Base-by-base conservation (phyloP, 306 rosid species). In the Casuarina equisetifolia region DNA sequence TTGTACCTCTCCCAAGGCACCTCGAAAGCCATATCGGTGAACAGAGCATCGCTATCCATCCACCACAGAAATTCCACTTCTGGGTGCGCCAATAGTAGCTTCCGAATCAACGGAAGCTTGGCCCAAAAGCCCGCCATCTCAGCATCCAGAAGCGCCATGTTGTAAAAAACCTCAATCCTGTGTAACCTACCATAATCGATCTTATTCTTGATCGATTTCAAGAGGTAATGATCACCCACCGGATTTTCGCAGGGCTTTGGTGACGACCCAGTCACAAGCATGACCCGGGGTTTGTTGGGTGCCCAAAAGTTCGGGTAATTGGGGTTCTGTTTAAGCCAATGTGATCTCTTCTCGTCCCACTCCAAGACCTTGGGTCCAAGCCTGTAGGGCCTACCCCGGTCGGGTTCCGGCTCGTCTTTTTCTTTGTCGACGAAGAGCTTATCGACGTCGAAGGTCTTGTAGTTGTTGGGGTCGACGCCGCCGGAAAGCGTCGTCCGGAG, bases 111-210 rank as follows among this genome's bases (percentile, higher is more conserved):
- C 2, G 90, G 92, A 4, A 88, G 86, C 78, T 88, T 88, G 7
- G 92, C 90, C 92, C 92, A 88, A 69, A 86, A 88, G 43, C 92
- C 92, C 0, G 86, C 90, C 90, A 88, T 86, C 76, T 88, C 92
- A 0, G 87, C 88, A 35, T 88, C 92, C 5, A 88, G 82, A 1
- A 86, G 84, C 0, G 92, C 90, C 76, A 88, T 68, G 57, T 86
- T 88, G 80, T 86, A 88, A 69, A 88, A 86, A 67, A 88, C 59
- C 80, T 88, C 92, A 49, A 88, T 84, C 53, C 85, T 85, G 72
- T 88, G 92, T 8, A 88, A 20, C 50, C 92, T 17, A 54, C 88
- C 86, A 77, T 84, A 88, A 77, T 88, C 92, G 46, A 88, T 88
- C 51, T 88, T 88, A 82, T 88, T 88, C 81, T 88, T 88, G 54